Conservation (phyloP, 805 yeast genomes). For the Isabelozyma pseudorhagii region DNA sequence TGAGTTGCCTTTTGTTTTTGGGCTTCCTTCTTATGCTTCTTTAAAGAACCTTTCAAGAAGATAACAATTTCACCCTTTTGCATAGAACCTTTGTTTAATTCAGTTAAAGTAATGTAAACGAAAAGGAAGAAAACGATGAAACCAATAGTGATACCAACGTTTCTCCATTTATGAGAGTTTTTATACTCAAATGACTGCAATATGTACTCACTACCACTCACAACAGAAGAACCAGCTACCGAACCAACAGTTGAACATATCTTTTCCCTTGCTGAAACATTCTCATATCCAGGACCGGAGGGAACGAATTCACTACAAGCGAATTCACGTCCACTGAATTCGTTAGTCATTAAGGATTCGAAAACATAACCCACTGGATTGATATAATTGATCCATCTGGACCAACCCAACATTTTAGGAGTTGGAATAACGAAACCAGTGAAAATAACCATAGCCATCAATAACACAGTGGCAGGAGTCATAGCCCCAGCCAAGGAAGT, state of each 20-base stretch:
- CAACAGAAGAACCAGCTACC: conserved; percentile 46
- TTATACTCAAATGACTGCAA: conserved; percentile 45
- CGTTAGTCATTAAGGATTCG: conserved; percentile 64
- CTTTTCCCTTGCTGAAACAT: conserved; percentile 31
- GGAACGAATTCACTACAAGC: conserved; percentile 60
- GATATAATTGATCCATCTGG: conserved; percentile 47
- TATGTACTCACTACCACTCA: conserved; percentile 61
- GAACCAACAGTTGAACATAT: conserved; percentile 66
- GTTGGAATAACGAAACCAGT: conserved; percentile 46
- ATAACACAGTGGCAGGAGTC: conserved; percentile 44
- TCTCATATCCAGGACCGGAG: conserved; percentile 50
- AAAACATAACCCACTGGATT: conserved; percentile 41
- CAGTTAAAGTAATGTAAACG: conserved; percentile 32
- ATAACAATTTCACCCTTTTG: conserved; percentile 41
- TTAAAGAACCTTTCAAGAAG: conserved; percentile 25
- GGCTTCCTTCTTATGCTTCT: conserved; percentile 22
- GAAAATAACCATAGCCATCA: conserved; percentile 54
- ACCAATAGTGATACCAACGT: conserved; percentile 64
- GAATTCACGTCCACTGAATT: conserved; percentile 57
- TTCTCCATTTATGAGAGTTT: conserved; percentile 72
- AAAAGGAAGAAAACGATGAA: conserved; percentile 43
- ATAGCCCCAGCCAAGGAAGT: conserved; percentile 39
- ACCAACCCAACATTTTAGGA: conserved; percentile 60
- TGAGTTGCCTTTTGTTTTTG: conserved; percentile 7
- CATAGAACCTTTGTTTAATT: conserved; percentile 40